phyloP scores from a whole-genome alignment of 768 basidiomycete species.

The Phaeotremella fagi region DNA sequence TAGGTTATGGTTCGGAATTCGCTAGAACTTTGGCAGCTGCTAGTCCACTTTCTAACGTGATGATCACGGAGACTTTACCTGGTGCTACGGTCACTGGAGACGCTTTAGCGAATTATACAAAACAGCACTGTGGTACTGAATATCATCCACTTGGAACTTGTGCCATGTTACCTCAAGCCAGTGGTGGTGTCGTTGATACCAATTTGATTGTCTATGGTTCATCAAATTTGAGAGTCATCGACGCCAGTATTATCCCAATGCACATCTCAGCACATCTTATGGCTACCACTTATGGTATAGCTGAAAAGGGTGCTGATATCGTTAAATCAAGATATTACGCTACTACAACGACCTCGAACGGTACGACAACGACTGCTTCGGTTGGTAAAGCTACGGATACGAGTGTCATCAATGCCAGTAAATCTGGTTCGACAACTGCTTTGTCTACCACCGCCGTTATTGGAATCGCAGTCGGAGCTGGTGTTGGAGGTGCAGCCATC shows the following conservation, averaged over 20 bases:
- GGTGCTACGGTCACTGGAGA: slow-evolving; percentile 57
- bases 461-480: slow-evolving; percentile 36
- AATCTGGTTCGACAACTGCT: neutral
- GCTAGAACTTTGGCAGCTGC: slow-evolving; percentile 58
- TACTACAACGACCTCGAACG: neutral
- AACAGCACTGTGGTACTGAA: slow-evolving; percentile 39
- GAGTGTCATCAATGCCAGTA: slow-evolving; percentile 14
- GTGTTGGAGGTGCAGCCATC: slow-evolving; percentile 25
- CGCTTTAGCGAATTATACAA: slow-evolving; percentile 53
- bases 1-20: slow-evolving; percentile 55
- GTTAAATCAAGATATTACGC: slow-evolving; percentile 49
- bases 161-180: slow-evolving; percentile 57
- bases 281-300: slow-evolving; percentile 50
- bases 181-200: slow-evolving; percentile 60
- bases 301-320: slow-evolving; percentile 54
- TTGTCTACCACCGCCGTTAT: slow-evolving; percentile 26
- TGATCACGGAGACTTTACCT: slow-evolving; percentile 55
- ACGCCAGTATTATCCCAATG: slow-evolving; percentile 58
- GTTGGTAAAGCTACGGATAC: slow-evolving; percentile 28
- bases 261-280: slow-evolving; percentile 55
- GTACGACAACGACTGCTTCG: neutral
- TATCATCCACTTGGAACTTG: slow-evolving; percentile 60
- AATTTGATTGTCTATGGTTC: slow-evolving; percentile 59
- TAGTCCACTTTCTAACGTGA: slow-evolving; percentile 53
- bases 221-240: slow-evolving; percentile 57